Evolutionary conservation across 768 basidiomycete genomes (phyloP).

Genomic region (Russula brevipes): DNA sequence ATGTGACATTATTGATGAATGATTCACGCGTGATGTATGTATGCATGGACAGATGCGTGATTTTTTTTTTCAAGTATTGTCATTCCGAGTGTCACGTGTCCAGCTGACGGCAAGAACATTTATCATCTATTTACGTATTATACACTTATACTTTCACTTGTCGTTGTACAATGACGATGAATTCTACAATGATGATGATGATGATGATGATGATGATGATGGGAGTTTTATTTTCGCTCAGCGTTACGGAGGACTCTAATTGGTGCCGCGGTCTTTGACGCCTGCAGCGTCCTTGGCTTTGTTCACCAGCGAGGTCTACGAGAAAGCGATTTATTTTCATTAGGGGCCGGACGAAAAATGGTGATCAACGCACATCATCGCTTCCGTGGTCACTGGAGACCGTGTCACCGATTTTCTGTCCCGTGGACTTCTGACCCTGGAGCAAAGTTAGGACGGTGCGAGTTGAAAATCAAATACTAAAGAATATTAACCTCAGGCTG

Average conservation of each 20-base stretch:
- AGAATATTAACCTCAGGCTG: conserved; percentile 4
- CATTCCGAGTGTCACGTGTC: too few species aligned
- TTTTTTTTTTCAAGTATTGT: too few species aligned
- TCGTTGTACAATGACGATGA: not conserved
- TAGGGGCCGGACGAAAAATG: not conserved
- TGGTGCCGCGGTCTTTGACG: not conserved
- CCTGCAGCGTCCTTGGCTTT: not conserved
- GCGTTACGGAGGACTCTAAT: not conserved
- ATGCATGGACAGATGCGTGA: too few species aligned
- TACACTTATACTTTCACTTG: not conserved
- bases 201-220: not conserved
- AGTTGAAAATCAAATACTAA: not conserved
- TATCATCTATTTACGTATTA: not conserved
- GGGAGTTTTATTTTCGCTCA: not conserved
- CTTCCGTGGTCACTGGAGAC: not conserved
- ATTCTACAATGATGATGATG: not conserved
- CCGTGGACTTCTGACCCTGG: not conserved
- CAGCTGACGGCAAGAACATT: not conserved
- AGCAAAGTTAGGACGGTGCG: not conserved
- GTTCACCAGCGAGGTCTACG: not conserved
- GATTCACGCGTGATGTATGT: too few species aligned
- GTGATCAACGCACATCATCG: not conserved
- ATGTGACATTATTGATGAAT: too few species aligned
- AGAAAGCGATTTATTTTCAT: not conserved
- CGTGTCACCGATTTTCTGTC: conserved; percentile 4